phyloP scores from a whole-genome alignment of 768 basidiomycete species.

The Psilocybe cubensis region DNA sequence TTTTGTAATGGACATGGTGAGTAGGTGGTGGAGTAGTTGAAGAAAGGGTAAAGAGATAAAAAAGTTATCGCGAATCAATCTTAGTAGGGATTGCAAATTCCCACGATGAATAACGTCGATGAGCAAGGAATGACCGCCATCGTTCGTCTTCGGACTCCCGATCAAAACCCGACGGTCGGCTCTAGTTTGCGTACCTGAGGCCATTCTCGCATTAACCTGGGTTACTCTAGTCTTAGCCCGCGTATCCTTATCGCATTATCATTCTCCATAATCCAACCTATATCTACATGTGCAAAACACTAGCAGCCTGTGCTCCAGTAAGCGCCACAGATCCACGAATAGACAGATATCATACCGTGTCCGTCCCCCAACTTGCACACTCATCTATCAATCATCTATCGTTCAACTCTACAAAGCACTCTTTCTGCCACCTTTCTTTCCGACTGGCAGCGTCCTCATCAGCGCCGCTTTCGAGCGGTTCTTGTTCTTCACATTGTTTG shows the following conservation, averaged over 20 bases:
- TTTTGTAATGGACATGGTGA: slow-evolving; percentile 89
- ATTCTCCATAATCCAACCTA: not conserved
- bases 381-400: not conserved
- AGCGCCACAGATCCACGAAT: not conserved
- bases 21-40: slow-evolving; percentile 26
- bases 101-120: slow-evolving; percentile 34
- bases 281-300: not conserved
- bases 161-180: slow-evolving; percentile 22
- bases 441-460: slow-evolving; percentile 58
- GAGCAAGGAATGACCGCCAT: slow-evolving; percentile 6
- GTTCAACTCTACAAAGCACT: slow-evolving; percentile 17
- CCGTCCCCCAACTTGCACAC: not conserved
- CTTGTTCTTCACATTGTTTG: slow-evolving; percentile 87
- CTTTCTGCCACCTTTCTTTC: slow-evolving; percentile 51
- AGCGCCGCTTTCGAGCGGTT: slow-evolving; percentile 67
- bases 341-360: not conserved
- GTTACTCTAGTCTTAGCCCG: not conserved
- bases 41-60: slow-evolving; percentile 26
- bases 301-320: not conserved
- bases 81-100: slow-evolving; percentile 39
- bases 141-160: slow-evolving; percentile 7
- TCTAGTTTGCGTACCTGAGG: slow-evolving; percentile 6
- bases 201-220: slow-evolving; percentile 1
- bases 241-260: not conserved
- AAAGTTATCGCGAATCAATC: slow-evolving; percentile 40